Base-by-base conservation (phyloP, 306 rosid species). In the Gastrolobium villosum region DNA sequence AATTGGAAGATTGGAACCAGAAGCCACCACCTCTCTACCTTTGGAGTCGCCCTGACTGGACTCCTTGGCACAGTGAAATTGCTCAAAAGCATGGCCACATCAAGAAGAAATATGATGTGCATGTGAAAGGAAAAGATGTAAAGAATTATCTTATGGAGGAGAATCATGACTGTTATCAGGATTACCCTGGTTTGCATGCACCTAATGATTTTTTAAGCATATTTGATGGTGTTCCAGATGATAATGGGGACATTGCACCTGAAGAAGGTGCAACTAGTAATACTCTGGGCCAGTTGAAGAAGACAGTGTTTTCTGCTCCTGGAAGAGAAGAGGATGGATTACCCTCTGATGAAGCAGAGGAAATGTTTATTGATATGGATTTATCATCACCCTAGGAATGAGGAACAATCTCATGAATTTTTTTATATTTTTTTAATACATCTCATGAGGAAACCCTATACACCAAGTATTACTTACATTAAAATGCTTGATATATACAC, bases 31-130 rank as follows among this genome's bases (percentile, higher is more conserved):
- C 93, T 3, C 86, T 89, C 13, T 89, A 87, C 83, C 91, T 89
- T 46, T 89, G 93, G 93, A 89, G 93, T 71, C 91, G 74, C 62
- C 85, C 68, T 15, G 91, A 89, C 50, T 89, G 88, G 93, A 87
- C 79, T 14, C 6, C 35, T 8, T 1, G 49, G 13, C 91, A 89
- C 82, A 75, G 30, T 45, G 78, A 65, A 68, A 85, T 89, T 66
- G 91, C 93, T 75, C 76, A 11, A 69, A 10, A 31, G 20, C 84
- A 76, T 41, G 8, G 88, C 79, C 93, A 85, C 77, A 52, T 81
- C 31, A 81, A 59, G 68, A 53, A 65, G 31, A 40, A 60, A 31
- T 36, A 68, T 75, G 59, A 64, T 40, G 78, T 10, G 52, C 61
- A 13, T 4, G 5, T 10, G 46, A 72, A 46, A 43, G 86, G 72